A percentile compares a stretch with the other conserved stretches of the same genome.
Evolutionary conservation across 176 grass and related monocot genomes (phyloP).

Genomic region (sorghum (Sorghum bicolor)): DNA sequence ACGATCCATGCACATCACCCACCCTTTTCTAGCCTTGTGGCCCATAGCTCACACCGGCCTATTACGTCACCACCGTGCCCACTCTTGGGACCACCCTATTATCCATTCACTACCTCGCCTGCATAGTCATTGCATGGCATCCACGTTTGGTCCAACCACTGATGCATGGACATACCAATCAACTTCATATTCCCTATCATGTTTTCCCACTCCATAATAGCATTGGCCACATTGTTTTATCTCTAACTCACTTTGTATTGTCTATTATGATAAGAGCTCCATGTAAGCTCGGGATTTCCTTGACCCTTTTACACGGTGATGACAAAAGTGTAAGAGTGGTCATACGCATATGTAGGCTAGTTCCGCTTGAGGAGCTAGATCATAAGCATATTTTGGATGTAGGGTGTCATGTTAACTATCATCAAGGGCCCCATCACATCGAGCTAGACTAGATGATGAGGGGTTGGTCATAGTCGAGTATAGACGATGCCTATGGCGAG

Average conservation of each 20-base stretch:
- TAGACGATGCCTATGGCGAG: too few relatives aligned
- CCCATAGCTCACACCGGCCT: too few relatives aligned
- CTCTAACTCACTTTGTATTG: not conserved
- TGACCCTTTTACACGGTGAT: too few relatives aligned
- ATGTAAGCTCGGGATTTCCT: not conserved
- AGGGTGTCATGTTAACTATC: too few relatives aligned
- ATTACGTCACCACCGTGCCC: not conserved
- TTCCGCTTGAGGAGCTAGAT: too few relatives aligned
- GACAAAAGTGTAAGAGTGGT: too few relatives aligned
- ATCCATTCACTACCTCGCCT: not conserved
- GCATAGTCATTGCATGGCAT: not conserved
- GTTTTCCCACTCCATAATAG: not conserved
- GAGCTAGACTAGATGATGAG: too few relatives aligned
- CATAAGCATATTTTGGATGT: too few relatives aligned
- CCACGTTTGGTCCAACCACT: not conserved
- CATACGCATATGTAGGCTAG: too few relatives aligned
- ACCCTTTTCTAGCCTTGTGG: not conserved
- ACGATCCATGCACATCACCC: not conserved
- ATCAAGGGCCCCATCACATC: too few relatives aligned
- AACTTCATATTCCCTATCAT: not conserved
- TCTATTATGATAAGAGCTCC: not conserved
- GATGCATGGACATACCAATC: not conserved
- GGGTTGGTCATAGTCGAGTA: too few relatives aligned
- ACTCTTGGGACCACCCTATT: not conserved
- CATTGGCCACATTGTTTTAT: not conserved